Base-by-base conservation (phyloP, 352 stramenopile genomes). In the Pythium rhizo-oryzae region DNA sequence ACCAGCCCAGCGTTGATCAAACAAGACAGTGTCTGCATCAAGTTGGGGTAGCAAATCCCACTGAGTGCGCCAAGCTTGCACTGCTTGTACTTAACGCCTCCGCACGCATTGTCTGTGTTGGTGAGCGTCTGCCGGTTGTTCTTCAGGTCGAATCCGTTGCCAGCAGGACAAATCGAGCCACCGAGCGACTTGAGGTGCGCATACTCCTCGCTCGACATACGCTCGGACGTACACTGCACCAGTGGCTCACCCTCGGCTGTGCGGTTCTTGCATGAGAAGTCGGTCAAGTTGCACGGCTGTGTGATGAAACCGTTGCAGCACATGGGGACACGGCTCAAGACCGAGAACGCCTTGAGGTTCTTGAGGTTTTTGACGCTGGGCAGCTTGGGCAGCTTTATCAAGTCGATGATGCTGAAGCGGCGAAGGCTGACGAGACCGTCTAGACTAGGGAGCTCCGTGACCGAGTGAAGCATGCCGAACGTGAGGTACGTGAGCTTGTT, bases 281-380 rank as follows among this genome's bases (percentile, higher is more conserved):
- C 21, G 16, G 44, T 62, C 18, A 73, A 25, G 21, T 73, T 58
- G 39, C 67, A 73, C 7, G 33, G 28, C 2, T 57, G 56, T 4
- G 53, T 62, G 1, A 70, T 21, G 55, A 64, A 73, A 12, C 67
- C 67, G 21, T 74, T 70, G 62, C 67, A 74, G 33, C 67, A 74
- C 41, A 67, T 37, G 8, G 61, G 55, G 8, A 55, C 52, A 2
- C 60, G 55, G 4, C 18, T 54, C 19, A 39, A 21, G 13, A 74
- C 28, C 11, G 61, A 24, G 43, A 67, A 59, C 0, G 25, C 59
- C 12, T 59, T 59, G 50, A 74, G 67, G 12, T 59, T 44, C 8
- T 21, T 21, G 4, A 73, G 59, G 0, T 53, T 35, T 16, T 3
- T 5, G 1, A 69, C 6, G 7, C 53, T 51, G 12, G 65, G 65